Percentiles rank a stretch among this genome's conserved stretches.
Evolutionary conservation across 2,329 filamentous ascomycete genomes (phyloP).

Genomic region (Cladosporium austrohemisphaericum): DNA sequence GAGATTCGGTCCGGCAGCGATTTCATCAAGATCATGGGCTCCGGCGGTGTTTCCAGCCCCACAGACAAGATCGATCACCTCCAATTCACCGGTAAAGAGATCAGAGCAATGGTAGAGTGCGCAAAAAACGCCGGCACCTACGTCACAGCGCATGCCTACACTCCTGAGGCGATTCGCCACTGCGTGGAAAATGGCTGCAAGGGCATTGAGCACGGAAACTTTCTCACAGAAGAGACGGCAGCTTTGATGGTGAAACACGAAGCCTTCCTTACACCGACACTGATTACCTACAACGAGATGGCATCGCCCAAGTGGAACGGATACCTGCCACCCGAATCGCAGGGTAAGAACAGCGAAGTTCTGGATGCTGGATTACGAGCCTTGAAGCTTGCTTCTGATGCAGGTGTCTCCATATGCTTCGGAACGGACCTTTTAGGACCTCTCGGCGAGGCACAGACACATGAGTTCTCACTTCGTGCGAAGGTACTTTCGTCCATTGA

Average conservation of each 20-base stretch:
- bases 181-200: slow-evolving; percentile 50
- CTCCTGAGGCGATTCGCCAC: slow-evolving; percentile 48
- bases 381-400: slow-evolving; percentile 46
- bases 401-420: slow-evolving; percentile 51
- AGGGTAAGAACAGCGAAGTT: slow-evolving; percentile 46
- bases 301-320: slow-evolving; percentile 29
- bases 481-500: slow-evolving; percentile 37
- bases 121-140: slow-evolving; percentile 46
- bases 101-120: slow-evolving; percentile 48
- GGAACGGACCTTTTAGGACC: slow-evolving; percentile 51
- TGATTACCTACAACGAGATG: slow-evolving; percentile 49
- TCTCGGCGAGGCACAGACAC: slow-evolving; percentile 41
- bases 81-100: slow-evolving; percentile 54
- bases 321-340: slow-evolving; percentile 33
- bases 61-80: slow-evolving; percentile 50
- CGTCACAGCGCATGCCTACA: slow-evolving; percentile 55
- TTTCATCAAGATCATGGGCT: slow-evolving; percentile 58
- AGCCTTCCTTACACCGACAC: slow-evolving; percentile 50
- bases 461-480: slow-evolving; percentile 45
- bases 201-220: slow-evolving; percentile 56
- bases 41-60: slow-evolving; percentile 51
- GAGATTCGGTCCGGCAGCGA: slow-evolving; percentile 52
- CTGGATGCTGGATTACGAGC: slow-evolving; percentile 42
- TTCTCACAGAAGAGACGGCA: slow-evolving; percentile 53
- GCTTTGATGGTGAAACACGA: slow-evolving; percentile 45